These are phyloP conservation scores for Recurvomyces mirabilis DNA, from an alignment of 495 filamentous ascomycete genomes.

Conservation along the genomic window DNA sequence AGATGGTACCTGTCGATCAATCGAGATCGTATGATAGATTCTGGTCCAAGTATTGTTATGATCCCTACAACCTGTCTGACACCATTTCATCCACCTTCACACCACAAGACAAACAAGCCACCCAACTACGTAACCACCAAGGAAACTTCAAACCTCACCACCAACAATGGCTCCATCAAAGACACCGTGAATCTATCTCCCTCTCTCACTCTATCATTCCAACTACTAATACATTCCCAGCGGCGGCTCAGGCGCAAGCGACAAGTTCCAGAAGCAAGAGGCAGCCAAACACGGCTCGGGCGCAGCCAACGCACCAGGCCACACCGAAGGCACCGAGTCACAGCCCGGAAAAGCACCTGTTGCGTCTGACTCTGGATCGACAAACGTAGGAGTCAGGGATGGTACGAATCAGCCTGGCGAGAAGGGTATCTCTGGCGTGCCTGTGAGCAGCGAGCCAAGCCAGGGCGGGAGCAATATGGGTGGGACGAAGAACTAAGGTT, in stretches of 20 bases:
- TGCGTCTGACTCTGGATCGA: constrained; percentile 16
- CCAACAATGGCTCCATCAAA: constrained; percentile 7
- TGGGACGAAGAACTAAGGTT: background rate
- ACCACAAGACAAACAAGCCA: background rate
- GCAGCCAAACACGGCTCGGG: constrained; percentile 15
- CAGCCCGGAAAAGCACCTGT: constrained; percentile 16
- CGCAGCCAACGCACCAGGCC: constrained; percentile 19
- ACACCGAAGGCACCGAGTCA: constrained; percentile 15
- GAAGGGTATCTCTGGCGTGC: constrained; percentile 13
- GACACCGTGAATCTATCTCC: constrained; percentile 4
- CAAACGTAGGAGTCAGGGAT: constrained; percentile 9
- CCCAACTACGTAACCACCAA: background rate
- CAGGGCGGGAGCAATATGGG: constrained; percentile 12
- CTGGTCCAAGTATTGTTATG: too few relatives aligned
- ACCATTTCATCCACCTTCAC: background rate
- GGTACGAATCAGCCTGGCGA: constrained; percentile 19
- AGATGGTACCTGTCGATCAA: background rate
- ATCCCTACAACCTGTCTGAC: background rate
- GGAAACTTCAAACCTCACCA: too few relatives aligned
- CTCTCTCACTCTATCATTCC: background rate
- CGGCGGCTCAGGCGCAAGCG: constrained; percentile 15
- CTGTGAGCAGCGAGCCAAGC: constrained; percentile 7
- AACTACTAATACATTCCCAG: constrained; percentile 2
- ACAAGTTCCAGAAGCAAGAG: constrained; percentile 17
- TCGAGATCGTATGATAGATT: too few relatives aligned